A percentile compares a stretch with the other conserved stretches of the same genome.
Conservation (phyloP, 306 rosid genomes). For the Prunus mira region DNA sequence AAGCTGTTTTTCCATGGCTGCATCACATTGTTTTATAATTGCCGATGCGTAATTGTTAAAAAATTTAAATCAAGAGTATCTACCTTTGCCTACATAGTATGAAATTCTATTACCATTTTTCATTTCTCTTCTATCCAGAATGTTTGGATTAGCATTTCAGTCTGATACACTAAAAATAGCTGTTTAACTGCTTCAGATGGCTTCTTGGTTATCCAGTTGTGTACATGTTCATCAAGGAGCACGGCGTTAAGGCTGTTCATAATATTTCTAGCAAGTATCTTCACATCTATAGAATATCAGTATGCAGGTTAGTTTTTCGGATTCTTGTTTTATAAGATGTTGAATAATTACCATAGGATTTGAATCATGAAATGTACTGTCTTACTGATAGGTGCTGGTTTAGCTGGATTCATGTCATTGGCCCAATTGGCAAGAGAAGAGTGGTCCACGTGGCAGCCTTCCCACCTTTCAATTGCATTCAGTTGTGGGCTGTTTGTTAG, state of each 20-base stretch:
- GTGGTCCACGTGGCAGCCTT: no score
- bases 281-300: conserved; percentile 60
- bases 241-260: conserved; percentile 54
- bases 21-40: background rate
- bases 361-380: background rate
- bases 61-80: background rate
- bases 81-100: background rate
- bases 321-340: background rate
- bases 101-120: background rate
- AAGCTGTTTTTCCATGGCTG: background rate
- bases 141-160: background rate
- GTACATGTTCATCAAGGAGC: conserved; percentile 71
- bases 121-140: background rate
- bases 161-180: background rate
- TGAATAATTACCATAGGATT: background rate
- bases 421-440: no score
- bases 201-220: conserved; percentile 91
- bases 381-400: no score
- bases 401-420: no score
- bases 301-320: conserved; percentile 62
- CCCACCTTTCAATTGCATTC: no score
- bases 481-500: no score
- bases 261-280: conserved; percentile 82
- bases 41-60: background rate
- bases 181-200: conserved; percentile 64